Evolutionary conservation across 805 yeast genomes (phyloP).

Genomic region (Saccharomycopsis sp.): DNA sequence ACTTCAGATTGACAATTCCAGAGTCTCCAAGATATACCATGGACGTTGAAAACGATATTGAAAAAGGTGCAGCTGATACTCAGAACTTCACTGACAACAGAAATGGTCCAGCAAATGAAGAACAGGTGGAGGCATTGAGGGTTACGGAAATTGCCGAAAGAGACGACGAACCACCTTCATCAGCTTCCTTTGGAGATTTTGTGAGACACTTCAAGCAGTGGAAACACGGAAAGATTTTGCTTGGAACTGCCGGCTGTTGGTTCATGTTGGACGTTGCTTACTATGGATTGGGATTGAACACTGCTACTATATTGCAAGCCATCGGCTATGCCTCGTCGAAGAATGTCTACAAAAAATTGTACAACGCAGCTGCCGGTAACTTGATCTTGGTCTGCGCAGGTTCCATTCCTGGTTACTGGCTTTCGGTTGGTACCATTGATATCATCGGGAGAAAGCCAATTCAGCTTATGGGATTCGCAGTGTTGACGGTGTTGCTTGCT

Average conservation of each 20-base stretch:
- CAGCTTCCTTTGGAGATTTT: conserved; percentile 76
- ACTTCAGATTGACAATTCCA: conserved; percentile 89
- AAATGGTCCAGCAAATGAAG: conserved; percentile 41
- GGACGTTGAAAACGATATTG: conserved; percentile 60
- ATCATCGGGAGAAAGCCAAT: conserved; percentile 78
- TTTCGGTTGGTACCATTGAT: conserved; percentile 72
- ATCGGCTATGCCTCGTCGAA: conserved; percentile 74
- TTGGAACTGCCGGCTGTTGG: conserved; percentile 93
- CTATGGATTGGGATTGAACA: conserved; percentile 82
- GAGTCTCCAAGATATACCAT: conserved; percentile 90
- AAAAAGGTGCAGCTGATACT: conserved; percentile 49
- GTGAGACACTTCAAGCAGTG: conserved; percentile 69
- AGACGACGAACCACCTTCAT: conserved; percentile 46
- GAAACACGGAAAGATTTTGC: conserved; percentile 75
- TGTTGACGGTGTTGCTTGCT: conserved; percentile 68
- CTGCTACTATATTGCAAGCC: conserved; percentile 70
- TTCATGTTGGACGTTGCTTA: conserved; percentile 84
- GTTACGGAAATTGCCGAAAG: conserved; percentile 41
- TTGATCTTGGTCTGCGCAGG: conserved; percentile 92
- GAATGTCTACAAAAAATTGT: conserved; percentile 63
- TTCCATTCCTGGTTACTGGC: conserved; percentile 86
- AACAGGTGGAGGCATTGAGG: conserved; percentile 38
- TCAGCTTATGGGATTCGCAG: conserved; percentile 67
- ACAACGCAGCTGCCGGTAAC: conserved; percentile 85
- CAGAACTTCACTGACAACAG: conserved; percentile 40